Percentiles rank a stretch among this genome's conserved stretches.
Conservation (phyloP, 2,329 filamentous ascomycete species). For the Apiospora sp. region DNA sequence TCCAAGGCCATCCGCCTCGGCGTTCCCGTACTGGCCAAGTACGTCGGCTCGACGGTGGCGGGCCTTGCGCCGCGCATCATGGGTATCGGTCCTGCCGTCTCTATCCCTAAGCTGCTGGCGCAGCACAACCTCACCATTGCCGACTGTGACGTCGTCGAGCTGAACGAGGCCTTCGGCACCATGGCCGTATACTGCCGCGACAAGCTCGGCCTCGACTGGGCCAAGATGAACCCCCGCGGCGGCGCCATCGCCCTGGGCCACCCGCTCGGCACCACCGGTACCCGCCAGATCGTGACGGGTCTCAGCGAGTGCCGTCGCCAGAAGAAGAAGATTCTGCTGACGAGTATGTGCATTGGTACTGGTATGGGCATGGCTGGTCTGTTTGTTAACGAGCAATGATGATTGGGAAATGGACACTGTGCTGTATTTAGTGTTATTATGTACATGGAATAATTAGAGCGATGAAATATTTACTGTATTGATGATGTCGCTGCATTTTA, state of each 20-base stretch:
- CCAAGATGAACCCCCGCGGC: conserved; percentile 83
- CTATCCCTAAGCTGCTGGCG: conserved; percentile 82
- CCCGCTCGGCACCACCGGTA: conserved; percentile 80
- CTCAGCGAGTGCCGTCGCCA: conserved; percentile 83
- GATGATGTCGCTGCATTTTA: too few relatives aligned
- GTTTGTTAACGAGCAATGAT: conserved; percentile 66
- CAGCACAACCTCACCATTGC: conserved; percentile 80
- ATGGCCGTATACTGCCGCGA: conserved; percentile 96
- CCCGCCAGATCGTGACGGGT: conserved; percentile 87
- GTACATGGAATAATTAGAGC: neutral
- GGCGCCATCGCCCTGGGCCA: conserved; percentile 86
- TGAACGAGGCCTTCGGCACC: conserved; percentile 97
- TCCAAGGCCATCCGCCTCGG: conserved; percentile 85
- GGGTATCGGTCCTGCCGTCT: conserved; percentile 85
- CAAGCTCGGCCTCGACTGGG: conserved; percentile 72
- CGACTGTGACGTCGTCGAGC: conserved; percentile 88
- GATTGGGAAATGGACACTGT: too few relatives aligned
- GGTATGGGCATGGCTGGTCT: conserved; percentile 74
- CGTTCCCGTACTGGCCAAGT: conserved; percentile 94
- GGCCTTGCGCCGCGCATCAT: conserved; percentile 94
- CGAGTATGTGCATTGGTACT: conserved; percentile 85
- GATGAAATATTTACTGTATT: neutral
- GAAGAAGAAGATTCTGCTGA: conserved; percentile 90
- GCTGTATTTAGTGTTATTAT: neutral
- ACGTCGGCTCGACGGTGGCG: conserved; percentile 88